Percentiles rank a stretch among this genome's conserved stretches.
These are phyloP conservation scores for Yamadazyma siamensis DNA, from an alignment of 1,139 yeast species.

Conservation along the genomic window DNA sequence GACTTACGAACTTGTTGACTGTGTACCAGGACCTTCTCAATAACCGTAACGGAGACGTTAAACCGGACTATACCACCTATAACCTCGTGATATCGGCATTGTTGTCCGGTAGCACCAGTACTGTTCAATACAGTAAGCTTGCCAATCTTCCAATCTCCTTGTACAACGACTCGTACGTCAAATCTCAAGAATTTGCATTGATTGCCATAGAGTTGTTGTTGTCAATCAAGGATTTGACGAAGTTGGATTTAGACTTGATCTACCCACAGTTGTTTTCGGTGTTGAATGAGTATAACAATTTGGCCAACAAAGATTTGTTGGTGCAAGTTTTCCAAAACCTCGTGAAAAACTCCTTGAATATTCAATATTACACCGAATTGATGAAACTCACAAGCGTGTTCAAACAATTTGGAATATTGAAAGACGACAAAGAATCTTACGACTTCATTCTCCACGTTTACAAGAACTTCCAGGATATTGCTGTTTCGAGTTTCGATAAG, in stretches of 20 bases:
- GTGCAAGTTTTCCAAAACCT: constrained; percentile 15
- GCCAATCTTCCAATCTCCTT: constrained; percentile 13
- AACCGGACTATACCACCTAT: constrained; percentile 56
- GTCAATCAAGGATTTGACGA: constrained; percentile 33
- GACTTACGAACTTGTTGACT: constrained; percentile 56
- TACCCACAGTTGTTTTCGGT: constrained; percentile 26
- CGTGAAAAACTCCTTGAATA: constrained; percentile 7
- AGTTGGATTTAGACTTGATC: constrained; percentile 24
- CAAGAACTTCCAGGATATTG: constrained; percentile 17
- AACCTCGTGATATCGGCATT: constrained; percentile 49
- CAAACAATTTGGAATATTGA: constrained; percentile 15
- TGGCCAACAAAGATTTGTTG: constrained; percentile 22
- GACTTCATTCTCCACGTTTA: constrained; percentile 27
- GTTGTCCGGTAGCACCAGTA: constrained; percentile 44
- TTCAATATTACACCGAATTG: constrained; percentile 17
- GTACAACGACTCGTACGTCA: constrained; percentile 28
- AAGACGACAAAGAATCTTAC: constrained; percentile 19
- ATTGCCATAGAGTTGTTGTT: constrained; percentile 59
- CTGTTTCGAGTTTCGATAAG: neutral
- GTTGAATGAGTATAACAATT: constrained; percentile 26
- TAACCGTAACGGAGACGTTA: constrained; percentile 24
- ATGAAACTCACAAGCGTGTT: constrained; percentile 24
- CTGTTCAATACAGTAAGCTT: constrained; percentile 10
- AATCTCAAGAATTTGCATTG: constrained; percentile 61
- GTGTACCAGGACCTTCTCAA: constrained; percentile 63